A percentile compares a stretch with the other conserved stretches of the same genome.
Conservation (phyloP, 2,329 filamentous ascomycete species). For the Neopestalotiopsis sp. region DNA sequence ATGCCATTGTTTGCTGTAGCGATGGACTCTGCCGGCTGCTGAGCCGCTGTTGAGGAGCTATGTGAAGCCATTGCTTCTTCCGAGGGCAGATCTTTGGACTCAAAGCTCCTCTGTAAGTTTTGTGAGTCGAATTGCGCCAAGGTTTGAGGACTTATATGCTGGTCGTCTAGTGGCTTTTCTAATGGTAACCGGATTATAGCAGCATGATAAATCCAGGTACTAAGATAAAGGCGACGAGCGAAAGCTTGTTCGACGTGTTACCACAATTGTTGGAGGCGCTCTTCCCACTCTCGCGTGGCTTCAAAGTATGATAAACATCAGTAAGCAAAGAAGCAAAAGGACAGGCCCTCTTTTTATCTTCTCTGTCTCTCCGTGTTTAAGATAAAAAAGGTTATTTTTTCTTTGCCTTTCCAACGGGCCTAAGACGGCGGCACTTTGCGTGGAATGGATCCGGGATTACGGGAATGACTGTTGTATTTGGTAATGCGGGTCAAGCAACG, state of each 20-base stretch:
- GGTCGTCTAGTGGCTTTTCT: not conserved
- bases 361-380: not conserved
- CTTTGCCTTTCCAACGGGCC: not conserved
- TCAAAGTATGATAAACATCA: not conserved
- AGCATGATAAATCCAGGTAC: not conserved
- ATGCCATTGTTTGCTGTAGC: not conserved
- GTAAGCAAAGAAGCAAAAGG: not conserved
- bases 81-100: not conserved
- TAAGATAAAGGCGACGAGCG: not conserved
- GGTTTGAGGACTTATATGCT: not conserved
- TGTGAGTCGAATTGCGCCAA: not conserved
- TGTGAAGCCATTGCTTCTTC: constrained; percentile 3
- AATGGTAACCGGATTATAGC: not conserved
- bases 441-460: not conserved
- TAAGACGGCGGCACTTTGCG: not conserved
- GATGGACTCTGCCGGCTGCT: not conserved
- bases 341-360: not conserved
- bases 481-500: not conserved
- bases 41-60: not conserved
- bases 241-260: not conserved
- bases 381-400: not conserved
- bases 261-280: not conserved
- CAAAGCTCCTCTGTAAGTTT: not conserved
- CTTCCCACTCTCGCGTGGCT: not conserved
- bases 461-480: not conserved